Base-by-base conservation (phyloP, 495 filamentous ascomycete species). In the Xylaria venustula region DNA sequence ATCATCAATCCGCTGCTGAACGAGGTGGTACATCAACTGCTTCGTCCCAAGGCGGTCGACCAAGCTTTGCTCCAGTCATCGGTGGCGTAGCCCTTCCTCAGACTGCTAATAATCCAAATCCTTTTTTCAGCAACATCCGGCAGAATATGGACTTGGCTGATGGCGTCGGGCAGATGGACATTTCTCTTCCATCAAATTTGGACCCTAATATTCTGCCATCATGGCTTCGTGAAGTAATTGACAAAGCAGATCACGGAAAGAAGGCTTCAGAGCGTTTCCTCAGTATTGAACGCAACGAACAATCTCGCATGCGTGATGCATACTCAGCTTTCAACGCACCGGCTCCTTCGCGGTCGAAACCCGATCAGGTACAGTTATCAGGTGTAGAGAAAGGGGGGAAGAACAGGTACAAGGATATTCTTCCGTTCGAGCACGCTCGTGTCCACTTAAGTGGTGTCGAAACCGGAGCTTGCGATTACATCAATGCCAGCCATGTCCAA, bases 341-440 rank as follows among this genome's bases (percentile, higher is more conserved):
- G 7, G 52, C 22, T 19, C 55, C 67, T 54, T 53, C 55, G 8
- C 46, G 14, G 30, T 37, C 49, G 20, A 61, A 36, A 3, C 28
- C 56, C 8, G 53, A 58, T 4, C 67, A 62, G 52, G 71, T 84
- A 19, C 79, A 81, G 61, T 84, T 98, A 53, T 94, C 92, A 2
- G 94, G 94, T 4, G 90, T 98, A 55, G 94, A 98, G 69, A 92
- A 97, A 68, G 94, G 94, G 30, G 84, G 81, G 2, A 98, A 98
- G 75, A 98, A 98, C 67, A 82, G 94, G 19, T 98, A 98, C 72
- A 98, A 97, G 73, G 94, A 97, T 66, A 98, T 98, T 41, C 90
- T 95, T 75, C 94, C 94, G 5, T 98, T 95, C 67, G 94, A 98
- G 70, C 94, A 98, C 73, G 85, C 92, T 5, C 79, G 94, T 50